Conservation (phyloP, 345 rosid species). For the Anacardium occidentale region DNA sequence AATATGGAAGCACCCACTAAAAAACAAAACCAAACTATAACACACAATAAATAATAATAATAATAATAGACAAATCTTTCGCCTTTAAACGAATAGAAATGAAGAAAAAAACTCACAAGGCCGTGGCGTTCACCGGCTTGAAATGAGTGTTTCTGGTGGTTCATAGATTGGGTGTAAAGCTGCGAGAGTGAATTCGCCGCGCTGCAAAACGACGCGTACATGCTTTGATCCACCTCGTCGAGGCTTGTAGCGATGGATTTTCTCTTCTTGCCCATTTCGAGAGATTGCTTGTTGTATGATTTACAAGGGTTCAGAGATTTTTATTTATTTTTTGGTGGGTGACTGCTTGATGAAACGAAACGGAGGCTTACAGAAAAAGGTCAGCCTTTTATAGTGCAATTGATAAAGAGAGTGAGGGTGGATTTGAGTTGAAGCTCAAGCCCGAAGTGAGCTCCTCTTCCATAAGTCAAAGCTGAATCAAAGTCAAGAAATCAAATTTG, state of each 20-base stretch:
- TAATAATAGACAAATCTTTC: not conserved
- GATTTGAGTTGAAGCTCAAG: no score
- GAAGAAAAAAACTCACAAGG: constrained; percentile 37
- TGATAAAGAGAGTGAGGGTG: not conserved
- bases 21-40: not conserved
- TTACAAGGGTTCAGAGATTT: not conserved
- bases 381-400: not conserved
- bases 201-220: constrained; percentile 82
- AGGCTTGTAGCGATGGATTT: constrained; percentile 81
- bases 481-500: no score
- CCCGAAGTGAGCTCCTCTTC: no score
- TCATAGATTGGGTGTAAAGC: constrained; percentile 79
- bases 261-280: constrained; percentile 83
- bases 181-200: constrained; percentile 90
- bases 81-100: not conserved
- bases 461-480: no score
- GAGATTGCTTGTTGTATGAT: not conserved
- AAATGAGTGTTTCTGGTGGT: constrained; percentile 66
- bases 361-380: not conserved
- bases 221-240: constrained; percentile 96
- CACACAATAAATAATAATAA: not conserved
- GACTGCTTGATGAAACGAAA: not conserved
- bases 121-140: constrained; percentile 80
- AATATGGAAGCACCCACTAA: not conserved
- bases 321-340: not conserved